phyloP scores from a whole-genome alignment of 2,329 filamentous ascomycete species.

The Cylindrodendrum hubeiense region DNA sequence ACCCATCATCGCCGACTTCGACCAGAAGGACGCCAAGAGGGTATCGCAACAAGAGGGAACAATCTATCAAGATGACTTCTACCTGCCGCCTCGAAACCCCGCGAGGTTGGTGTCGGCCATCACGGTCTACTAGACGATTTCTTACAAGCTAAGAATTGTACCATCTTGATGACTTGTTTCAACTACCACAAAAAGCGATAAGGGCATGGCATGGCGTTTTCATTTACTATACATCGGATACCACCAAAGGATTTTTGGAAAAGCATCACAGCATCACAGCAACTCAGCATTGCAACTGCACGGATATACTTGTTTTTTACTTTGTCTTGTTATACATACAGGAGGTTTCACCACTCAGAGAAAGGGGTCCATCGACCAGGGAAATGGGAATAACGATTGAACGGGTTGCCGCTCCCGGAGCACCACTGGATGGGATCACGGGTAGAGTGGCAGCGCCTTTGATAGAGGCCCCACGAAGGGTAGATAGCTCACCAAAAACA shows the following conservation, averaged over 20 bases:
- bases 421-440: slow-evolving; percentile 26
- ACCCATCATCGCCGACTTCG: slow-evolving; percentile 68
- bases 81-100: slow-evolving; percentile 64
- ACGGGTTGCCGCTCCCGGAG: slow-evolving; percentile 39
- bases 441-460: slow-evolving; percentile 41
- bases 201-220: slow-evolving; percentile 47
- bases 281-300: slow-evolving; percentile 36
- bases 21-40: slow-evolving; percentile 65
- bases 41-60: slow-evolving; percentile 56
- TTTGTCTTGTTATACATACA: slow-evolving; percentile 20
- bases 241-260: slow-evolving; percentile 41
- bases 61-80: slow-evolving; percentile 67
- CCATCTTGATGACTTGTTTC: slow-evolving; percentile 41
- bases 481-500: slow-evolving; percentile 42
- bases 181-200: slow-evolving; percentile 40
- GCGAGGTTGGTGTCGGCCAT: slow-evolving; percentile 66
- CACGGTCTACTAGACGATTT: slow-evolving; percentile 63
- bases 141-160: slow-evolving; percentile 31
- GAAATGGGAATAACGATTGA: slow-evolving; percentile 30
- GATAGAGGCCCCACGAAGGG: slow-evolving; percentile 20
- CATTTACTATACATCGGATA: slow-evolving; percentile 41
- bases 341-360: slow-evolving; percentile 38
- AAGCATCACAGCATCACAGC: too few relatives aligned
- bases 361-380: slow-evolving; percentile 28
- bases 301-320: slow-evolving; percentile 36